Conservation (phyloP, 441 rosid species). For the Erysimum cheiri region DNA sequence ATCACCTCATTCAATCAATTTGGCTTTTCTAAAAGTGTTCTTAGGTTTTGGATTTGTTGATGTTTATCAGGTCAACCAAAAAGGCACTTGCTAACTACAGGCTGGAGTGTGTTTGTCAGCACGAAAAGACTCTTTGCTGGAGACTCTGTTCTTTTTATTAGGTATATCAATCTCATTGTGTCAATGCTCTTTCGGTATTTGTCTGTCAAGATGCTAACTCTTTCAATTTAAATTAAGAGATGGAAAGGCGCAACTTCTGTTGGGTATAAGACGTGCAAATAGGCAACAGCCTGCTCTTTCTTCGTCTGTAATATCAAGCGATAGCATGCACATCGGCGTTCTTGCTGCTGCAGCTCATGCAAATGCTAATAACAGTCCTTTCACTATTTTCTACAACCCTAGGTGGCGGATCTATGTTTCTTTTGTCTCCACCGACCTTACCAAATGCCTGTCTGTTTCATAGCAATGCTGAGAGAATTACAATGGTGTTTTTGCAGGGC, state of each 20-base stretch:
- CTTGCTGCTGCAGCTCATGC: constrained; percentile 55
- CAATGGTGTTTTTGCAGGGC: constrained; percentile 63
- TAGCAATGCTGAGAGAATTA: constrained; percentile 30
- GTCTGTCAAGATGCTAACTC: constrained; percentile 29
- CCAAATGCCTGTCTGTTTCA: constrained; percentile 10
- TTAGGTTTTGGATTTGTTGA: constrained; percentile 14
- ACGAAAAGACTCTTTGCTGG: constrained; percentile 93
- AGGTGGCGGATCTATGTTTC: constrained; percentile 36
- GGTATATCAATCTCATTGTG: constrained; percentile 51
- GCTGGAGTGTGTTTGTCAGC: constrained; percentile 97
- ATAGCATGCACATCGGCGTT: constrained; percentile 51
- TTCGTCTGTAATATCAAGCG: constrained; percentile 52
- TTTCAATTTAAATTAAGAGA: constrained; percentile 41
- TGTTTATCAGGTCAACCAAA: constrained; percentile 83
- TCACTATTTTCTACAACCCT: constrained; percentile 50
- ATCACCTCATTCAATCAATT: background rate
- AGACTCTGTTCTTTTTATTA: constrained; percentile 88
- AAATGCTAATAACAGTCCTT: constrained; percentile 48
- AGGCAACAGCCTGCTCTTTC: constrained; percentile 49
- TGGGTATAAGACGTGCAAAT: constrained; percentile 50
- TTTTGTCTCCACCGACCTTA: constrained; percentile 8
- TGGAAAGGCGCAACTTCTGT: constrained; percentile 46
- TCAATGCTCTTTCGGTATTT: constrained; percentile 18
- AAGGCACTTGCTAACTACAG: constrained; percentile 88
- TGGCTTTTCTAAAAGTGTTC: constrained; percentile 10